A percentile compares a stretch with the other conserved stretches of the same genome.
phyloP scores from a whole-genome alignment of 2,329 filamentous ascomycete species.

The Ceratocystis papillata region DNA sequence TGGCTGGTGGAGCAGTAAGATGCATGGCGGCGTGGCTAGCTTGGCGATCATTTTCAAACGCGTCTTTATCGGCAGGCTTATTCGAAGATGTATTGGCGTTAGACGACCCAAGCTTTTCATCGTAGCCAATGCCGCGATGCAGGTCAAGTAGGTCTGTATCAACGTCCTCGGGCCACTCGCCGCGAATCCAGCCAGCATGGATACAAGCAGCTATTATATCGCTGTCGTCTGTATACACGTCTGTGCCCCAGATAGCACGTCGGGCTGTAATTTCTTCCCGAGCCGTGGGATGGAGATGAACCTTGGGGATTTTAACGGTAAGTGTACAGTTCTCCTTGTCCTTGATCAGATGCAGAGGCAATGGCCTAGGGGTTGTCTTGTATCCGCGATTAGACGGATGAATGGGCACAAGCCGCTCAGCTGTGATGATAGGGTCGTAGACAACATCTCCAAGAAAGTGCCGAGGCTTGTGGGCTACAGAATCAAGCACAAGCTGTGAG shows the following conservation, averaged over 20 bases:
- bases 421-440: slow-evolving; percentile 59
- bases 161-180: slow-evolving; percentile 72
- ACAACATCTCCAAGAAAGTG: slow-evolving; percentile 75
- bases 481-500: slow-evolving; percentile 60
- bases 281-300: slow-evolving; percentile 58
- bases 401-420: slow-evolving; percentile 38
- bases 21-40: slow-evolving; percentile 32
- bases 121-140: slow-evolving; percentile 31
- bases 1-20: slow-evolving; percentile 44
- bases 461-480: slow-evolving; percentile 58
- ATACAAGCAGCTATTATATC: slow-evolving; percentile 88
- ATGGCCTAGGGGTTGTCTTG: slow-evolving; percentile 52
- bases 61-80: slow-evolving; percentile 27
- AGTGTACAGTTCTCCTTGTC: slow-evolving; percentile 81
- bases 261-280: slow-evolving; percentile 75
- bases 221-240: slow-evolving; percentile 91
- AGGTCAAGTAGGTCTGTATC: slow-evolving; percentile 57
- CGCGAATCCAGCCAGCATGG: slow-evolving; percentile 83
- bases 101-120: slow-evolving; percentile 5
- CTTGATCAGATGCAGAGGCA: slow-evolving; percentile 62
- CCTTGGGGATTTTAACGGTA: slow-evolving; percentile 73
- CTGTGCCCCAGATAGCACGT: slow-evolving; percentile 80
- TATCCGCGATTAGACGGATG: slow-evolving; percentile 36
- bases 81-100: slow-evolving; percentile 26
- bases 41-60: slow-evolving; percentile 32